A percentile compares a stretch with the other conserved stretches of the same genome.
phyloP scores from a whole-genome alignment of 352 stramenopile species.

The Phytophthora sp. region DNA sequence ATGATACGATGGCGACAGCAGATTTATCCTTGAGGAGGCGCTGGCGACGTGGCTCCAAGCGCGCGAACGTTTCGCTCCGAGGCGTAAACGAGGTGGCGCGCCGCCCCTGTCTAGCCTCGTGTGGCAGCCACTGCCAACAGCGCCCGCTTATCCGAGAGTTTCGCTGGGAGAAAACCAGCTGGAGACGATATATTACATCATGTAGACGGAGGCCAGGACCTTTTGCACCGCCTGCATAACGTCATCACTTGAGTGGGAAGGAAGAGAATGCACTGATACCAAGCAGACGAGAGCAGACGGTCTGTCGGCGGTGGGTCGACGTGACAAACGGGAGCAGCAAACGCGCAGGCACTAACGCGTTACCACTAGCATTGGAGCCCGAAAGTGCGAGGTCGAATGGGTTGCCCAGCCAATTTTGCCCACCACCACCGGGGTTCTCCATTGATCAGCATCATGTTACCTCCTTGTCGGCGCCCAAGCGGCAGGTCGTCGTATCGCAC shows the following conservation, averaged over 20 bases:
- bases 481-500: too few species aligned
- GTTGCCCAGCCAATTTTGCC: too few species aligned
- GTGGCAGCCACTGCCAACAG: too few species aligned
- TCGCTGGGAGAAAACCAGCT: neutral
- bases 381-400: too few species aligned
- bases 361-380: too few species aligned
- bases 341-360: neutral
- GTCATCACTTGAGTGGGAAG: neutral
- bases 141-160: neutral
- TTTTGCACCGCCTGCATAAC: neutral
- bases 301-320: neutral
- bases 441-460: too few species aligned
- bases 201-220: neutral
- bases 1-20: slow-evolving; percentile 25
- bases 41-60: slow-evolving; percentile 1
- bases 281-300: neutral
- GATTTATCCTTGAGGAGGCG: slow-evolving; percentile 19
- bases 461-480: too few species aligned
- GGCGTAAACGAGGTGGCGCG: slow-evolving; percentile 14
- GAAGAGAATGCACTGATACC: too few species aligned
- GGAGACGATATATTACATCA: too few species aligned
- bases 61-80: slow-evolving; percentile 8
- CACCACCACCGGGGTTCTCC: too few species aligned
- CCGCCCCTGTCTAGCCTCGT: slow-evolving; percentile 3
- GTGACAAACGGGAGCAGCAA: neutral